phyloP scores from a whole-genome alignment of 345 rosid genomes.

The Moricandia arvensis region DNA sequence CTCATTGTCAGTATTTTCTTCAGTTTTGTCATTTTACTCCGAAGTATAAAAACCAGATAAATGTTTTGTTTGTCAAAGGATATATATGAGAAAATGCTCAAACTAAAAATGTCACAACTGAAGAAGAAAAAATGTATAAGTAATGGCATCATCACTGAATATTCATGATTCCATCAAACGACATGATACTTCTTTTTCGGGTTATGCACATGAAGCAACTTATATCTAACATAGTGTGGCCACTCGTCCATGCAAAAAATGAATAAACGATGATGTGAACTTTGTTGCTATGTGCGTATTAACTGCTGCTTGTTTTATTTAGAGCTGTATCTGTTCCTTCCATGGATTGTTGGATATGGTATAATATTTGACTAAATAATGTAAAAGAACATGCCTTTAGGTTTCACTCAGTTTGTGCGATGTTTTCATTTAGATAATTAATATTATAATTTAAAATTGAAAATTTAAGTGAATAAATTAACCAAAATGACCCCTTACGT shows the following conservation, averaged over 20 bases:
- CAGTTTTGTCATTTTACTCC: not conserved
- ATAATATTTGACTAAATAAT: not conserved
- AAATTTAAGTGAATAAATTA: not conserved
- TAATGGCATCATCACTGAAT: not conserved
- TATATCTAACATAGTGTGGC: constrained; percentile 13
- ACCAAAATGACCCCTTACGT: not conserved
- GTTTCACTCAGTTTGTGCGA: constrained; percentile 6
- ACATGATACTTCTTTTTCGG: constrained; percentile 23
- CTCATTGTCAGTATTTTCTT: not conserved
- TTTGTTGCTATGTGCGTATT: not conserved
- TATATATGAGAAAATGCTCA: not conserved
- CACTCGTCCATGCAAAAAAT: constrained; percentile 18
- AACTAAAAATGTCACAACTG: not conserved
- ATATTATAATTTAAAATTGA: not conserved
- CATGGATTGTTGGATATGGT: constrained; percentile 14
- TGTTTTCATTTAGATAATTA: not conserved
- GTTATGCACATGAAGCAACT: constrained; percentile 25
- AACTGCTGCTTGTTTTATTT: constrained; percentile 2
- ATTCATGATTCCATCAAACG: constrained; percentile 14
- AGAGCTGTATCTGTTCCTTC: not conserved
- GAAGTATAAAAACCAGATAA: not conserved
- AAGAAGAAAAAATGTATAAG: not conserved
- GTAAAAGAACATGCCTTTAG: not conserved
- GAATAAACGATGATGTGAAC: constrained; percentile 7
- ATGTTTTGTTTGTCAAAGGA: not conserved